A percentile compares a stretch with the other conserved stretches of the same genome.
phyloP scores from a whole-genome alignment of 2,329 filamentous ascomycete species.

The Trichoderma endophyticum region DNA sequence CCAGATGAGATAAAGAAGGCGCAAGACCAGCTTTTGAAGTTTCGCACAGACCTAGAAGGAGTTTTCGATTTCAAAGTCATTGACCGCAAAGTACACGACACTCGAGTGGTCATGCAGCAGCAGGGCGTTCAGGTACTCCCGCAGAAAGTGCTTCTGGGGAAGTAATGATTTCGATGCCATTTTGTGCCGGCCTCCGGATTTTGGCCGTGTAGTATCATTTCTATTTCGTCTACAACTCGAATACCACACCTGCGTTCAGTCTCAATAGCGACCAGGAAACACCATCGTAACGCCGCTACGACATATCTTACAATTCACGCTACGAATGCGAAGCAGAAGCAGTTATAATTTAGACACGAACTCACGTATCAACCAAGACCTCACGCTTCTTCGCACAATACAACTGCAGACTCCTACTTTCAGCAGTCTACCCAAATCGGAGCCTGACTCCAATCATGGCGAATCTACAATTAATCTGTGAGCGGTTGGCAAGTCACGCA shows the following conservation, averaged over 20 bases:
- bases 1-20: constrained; percentile 56
- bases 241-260: background rate
- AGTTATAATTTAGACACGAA: background rate
- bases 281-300: background rate
- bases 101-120: constrained; percentile 41
- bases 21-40: constrained; percentile 47
- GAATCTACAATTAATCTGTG: too few relatives aligned
- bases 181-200: background rate
- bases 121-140: constrained; percentile 39
- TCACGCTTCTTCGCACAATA: background rate
- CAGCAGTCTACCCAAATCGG: fast-evolving
- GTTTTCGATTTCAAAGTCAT: constrained; percentile 51
- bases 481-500: background rate
- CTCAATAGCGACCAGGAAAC: background rate
- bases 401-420: background rate
- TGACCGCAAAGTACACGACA: constrained; percentile 54
- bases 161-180: constrained; percentile 22
- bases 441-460: background rate
- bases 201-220: background rate
- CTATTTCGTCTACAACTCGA: background rate
- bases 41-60: constrained; percentile 47
- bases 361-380: background rate
- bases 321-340: background rate
- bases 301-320: background rate
- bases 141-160: constrained; percentile 37